Conservation (phyloP, 768 basidiomycete genomes). For the Naganishia vaughanmartiniae region DNA sequence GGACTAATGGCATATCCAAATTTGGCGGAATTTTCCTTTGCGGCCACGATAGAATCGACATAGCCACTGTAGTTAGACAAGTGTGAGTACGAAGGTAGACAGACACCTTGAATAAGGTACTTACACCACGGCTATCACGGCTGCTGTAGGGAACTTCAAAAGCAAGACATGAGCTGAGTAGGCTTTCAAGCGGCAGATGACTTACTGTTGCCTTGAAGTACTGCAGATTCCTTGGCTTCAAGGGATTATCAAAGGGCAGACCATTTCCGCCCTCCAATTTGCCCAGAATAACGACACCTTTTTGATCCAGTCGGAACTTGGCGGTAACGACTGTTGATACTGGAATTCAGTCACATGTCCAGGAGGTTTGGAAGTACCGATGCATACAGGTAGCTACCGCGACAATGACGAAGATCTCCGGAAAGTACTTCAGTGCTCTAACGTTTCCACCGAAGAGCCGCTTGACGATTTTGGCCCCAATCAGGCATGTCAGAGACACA, state of each 20-base stretch:
- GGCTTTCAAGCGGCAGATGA: not conserved
- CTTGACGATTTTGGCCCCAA: conserved; percentile 59
- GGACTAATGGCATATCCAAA: conserved; percentile 87
- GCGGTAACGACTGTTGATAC: conserved; percentile 63
- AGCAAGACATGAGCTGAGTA: not conserved
- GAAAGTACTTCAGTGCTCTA: conserved; percentile 72
- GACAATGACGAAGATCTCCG: conserved; percentile 87
- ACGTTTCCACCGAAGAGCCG: conserved; percentile 35
- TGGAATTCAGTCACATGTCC: conserved; percentile 30
- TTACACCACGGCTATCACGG: conserved; percentile 77
- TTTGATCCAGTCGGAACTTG: conserved; percentile 68
- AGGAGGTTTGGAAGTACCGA: not conserved
- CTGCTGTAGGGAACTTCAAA: conserved; percentile 49
- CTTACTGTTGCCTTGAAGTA: conserved; percentile 66
- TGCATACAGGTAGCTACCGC: conserved; percentile 73
- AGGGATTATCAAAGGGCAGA: conserved; percentile 68
- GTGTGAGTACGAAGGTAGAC: not conserved
- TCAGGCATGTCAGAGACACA: conserved; percentile 64
- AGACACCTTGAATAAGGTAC: conserved; percentile 23
- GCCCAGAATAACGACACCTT: conserved; percentile 82
- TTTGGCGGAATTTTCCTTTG: conserved; percentile 82
- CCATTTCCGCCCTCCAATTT: conserved; percentile 61
- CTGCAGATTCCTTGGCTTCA: conserved; percentile 61
- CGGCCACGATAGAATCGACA: conserved; percentile 89
- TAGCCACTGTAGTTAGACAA: conserved; percentile 63